Evolutionary conservation across 768 basidiomycete species (phyloP).

Genomic region (Hemileccinum impolitum): DNA sequence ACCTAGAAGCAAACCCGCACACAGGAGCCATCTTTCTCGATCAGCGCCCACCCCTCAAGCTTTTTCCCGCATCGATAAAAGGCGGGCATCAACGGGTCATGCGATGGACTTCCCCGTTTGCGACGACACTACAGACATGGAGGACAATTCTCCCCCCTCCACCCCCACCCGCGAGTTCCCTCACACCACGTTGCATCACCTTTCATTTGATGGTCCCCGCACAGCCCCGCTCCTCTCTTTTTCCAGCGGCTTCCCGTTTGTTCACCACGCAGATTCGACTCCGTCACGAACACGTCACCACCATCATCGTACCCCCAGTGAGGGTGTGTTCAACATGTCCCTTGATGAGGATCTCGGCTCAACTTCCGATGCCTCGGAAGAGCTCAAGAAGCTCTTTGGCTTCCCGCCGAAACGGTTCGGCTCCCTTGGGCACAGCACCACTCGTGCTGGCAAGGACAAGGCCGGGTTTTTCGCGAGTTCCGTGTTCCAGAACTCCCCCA

Average conservation of each 20-base stretch:
- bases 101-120: constrained; percentile 59
- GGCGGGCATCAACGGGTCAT: constrained; percentile 32
- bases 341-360: constrained; percentile 62
- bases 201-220: constrained; percentile 40
- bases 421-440: constrained; percentile 26
- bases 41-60: constrained; percentile 50
- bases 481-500: constrained; percentile 82
- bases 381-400: constrained; percentile 33
- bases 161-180: constrained; percentile 52
- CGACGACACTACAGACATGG: constrained; percentile 62
- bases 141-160: constrained; percentile 41
- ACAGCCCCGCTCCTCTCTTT: constrained; percentile 50
- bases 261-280: constrained; percentile 27
- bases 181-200: constrained; percentile 31
- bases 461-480: constrained; percentile 74
- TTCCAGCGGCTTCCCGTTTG: constrained; percentile 40
- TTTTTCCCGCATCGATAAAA: constrained; percentile 28
- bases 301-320: constrained; percentile 64
- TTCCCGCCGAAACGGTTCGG: constrained; percentile 29
- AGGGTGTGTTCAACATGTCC: constrained; percentile 72
- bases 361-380: constrained; percentile 39
- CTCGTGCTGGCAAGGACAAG: constrained; percentile 30
- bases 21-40: constrained; percentile 37
- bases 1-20: constrained; percentile 30
- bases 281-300: constrained; percentile 37